Percentiles rank a stretch among this genome's conserved stretches.
phyloP scores from a whole-genome alignment of 2,329 filamentous ascomycete genomes.

The Nemania diffusa region DNA sequence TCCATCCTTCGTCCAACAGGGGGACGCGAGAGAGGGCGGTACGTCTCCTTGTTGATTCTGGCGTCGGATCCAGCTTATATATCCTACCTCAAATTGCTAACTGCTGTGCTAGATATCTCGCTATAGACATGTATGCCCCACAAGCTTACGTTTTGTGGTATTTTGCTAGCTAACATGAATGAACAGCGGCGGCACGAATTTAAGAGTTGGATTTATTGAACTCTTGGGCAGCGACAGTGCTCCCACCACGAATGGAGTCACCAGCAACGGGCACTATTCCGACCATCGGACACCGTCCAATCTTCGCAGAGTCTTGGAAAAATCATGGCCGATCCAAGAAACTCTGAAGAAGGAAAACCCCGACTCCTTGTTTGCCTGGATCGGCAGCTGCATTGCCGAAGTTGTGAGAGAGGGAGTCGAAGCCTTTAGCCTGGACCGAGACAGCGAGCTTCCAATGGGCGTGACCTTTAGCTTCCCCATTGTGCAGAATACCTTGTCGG shows the following conservation, averaged over 20 bases:
- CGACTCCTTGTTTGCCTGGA: constrained; percentile 82
- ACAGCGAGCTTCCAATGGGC: constrained; percentile 67
- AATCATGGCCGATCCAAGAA: constrained; percentile 78
- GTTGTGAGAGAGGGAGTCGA: constrained; percentile 71
- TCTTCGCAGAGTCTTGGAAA: constrained; percentile 71
- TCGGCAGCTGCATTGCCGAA: constrained; percentile 78
- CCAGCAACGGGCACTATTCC: constrained; percentile 24
- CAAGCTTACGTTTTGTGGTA: not conserved
- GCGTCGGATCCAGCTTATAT: not conserved
- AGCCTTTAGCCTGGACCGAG: constrained; percentile 54
- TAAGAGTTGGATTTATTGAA: constrained; percentile 75
- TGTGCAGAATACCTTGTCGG: constrained; percentile 69
- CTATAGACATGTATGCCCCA: constrained; percentile 71
- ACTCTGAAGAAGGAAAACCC: constrained; percentile 79
- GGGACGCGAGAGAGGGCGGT: constrained; percentile 59
- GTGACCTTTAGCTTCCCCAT: constrained; percentile 79
- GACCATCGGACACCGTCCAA: constrained; percentile 46
- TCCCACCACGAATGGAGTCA: constrained; percentile 27
- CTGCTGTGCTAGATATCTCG: constrained; percentile 61
- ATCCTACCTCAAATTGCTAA: constrained; percentile 33
- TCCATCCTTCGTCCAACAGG: constrained; percentile 63
- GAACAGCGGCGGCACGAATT: constrained; percentile 70
- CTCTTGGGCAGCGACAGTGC: constrained; percentile 56
- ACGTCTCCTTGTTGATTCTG: constrained; percentile 47
- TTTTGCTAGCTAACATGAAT: constrained; percentile 46